Base-by-base conservation (phyloP, 2,329 filamentous ascomycete genomes). In the Aspergillus pseudoviridinutans region DNA sequence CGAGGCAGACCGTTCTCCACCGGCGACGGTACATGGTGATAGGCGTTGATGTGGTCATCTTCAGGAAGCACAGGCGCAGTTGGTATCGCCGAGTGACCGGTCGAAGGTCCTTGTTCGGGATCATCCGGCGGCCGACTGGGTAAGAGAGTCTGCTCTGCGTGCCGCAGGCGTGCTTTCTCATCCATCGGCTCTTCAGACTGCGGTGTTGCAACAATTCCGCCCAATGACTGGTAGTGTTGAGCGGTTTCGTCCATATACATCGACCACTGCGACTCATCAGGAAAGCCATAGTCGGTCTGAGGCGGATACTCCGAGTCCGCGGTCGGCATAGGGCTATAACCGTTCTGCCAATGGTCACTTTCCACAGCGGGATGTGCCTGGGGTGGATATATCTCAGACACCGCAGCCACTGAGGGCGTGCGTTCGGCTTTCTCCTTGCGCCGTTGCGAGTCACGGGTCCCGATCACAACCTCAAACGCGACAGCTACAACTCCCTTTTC, bases 401-500 rank as follows among this genome's bases (percentile, higher is more conserved):
- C 71, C 47, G 72, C 71, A 51, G 59, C 61, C n/a, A 59, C 52
- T 58, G 62, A 71, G 27, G 55, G 58, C 29, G 51, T 71, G 57
- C 65, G 70, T 58, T 73, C 74, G 24, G 66, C 71, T 50, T 68
- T 71, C 57, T 78, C 80, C 57, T 81, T 80, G 57, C 77, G 70
- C 62, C 83, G 75, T 58, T 83, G 83, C 64, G 87, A 93, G 72
- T 99, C 92, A 38, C 84, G 83, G 0, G 92, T 96, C 1, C 94
- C 94, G 22, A 97, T 87, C 1, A 96, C 80, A 14, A 96, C 84
- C 71, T 97, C 92, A 66, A 97, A 93, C 0, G 88, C 82, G 55
- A 92, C 90, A 0, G 87, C 88, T 24, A 97, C 87, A n/a, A 97
- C 91, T 8, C 91, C 91, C 70, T 96, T 97, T 70, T 96, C 91